phyloP scores from a whole-genome alignment of 495 filamentous ascomycete genomes.

The Immersiella caudata region DNA sequence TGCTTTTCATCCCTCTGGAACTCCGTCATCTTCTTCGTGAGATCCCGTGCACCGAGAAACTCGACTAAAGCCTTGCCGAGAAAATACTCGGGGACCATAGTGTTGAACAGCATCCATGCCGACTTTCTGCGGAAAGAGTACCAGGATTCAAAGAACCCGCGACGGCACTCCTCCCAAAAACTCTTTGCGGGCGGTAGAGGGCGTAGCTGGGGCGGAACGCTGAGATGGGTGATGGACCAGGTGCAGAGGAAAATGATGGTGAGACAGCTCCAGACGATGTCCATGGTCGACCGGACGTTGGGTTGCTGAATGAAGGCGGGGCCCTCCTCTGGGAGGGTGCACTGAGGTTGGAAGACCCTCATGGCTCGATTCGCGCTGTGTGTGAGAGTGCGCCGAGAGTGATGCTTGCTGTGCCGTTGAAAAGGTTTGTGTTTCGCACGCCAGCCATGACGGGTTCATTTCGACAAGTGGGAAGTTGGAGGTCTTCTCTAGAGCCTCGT shows the following conservation, averaged over 20 bases:
- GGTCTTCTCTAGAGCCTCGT: not conserved
- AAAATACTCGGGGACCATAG: constrained; percentile 7
- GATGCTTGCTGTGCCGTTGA: no score
- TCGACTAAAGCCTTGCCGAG: not conserved
- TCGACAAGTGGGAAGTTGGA: not conserved
- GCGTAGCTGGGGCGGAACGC: constrained; percentile 8
- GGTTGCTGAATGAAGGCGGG: constrained; percentile 12
- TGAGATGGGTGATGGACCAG: constrained; percentile 17
- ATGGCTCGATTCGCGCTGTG: not conserved
- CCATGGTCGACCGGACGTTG: constrained; percentile 20
- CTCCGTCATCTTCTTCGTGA: not conserved
- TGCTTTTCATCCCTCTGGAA: constrained; percentile 9
- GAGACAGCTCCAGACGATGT: constrained; percentile 13
- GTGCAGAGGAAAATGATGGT: constrained; percentile 15
- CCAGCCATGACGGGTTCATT: no score
- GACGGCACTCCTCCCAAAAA: constrained; percentile 5
- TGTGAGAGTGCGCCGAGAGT: no score
- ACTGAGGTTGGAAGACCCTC: constrained; percentile 2
- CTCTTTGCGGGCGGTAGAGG: constrained; percentile 6
- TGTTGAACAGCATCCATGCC: constrained; percentile 6
- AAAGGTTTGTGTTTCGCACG: no score
- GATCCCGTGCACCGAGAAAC: not conserved
- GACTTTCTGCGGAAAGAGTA: not conserved
- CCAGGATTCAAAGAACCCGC: constrained; percentile 4
- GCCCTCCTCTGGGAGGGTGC: constrained; percentile 10